Percentiles rank a stretch among this genome's conserved stretches.
Conservation (phyloP, 2,329 filamentous ascomycete species). For the Epichloe sylvatica region DNA sequence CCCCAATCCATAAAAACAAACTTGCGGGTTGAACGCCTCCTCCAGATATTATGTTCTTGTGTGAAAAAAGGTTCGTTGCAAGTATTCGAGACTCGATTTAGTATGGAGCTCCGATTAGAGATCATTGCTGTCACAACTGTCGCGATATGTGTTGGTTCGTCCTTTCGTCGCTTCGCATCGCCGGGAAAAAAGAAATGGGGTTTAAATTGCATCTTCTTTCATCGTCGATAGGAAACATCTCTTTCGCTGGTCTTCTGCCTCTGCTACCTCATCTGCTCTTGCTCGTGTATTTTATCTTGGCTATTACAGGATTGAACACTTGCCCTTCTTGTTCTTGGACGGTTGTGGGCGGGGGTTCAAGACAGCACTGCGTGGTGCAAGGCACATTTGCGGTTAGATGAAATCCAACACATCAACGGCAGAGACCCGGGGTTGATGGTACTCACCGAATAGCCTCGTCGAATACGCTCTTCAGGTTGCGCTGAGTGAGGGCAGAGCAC, state of each 20-base stretch:
- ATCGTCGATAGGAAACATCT: neutral
- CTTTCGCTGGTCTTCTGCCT: neutral
- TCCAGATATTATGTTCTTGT: neutral
- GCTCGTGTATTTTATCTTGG: neutral
- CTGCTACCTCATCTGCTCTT: neutral
- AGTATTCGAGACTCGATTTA: slow-evolving; percentile 1
- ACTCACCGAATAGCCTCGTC: slow-evolving; percentile 93
- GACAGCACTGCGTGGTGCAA: slow-evolving; percentile 41
- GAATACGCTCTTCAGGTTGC: slow-evolving; percentile 96
- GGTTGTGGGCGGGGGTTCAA: slow-evolving; percentile 48
- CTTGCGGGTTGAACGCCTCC: neutral
- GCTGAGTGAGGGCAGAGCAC: slow-evolving; percentile 91
- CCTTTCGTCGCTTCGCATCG: slow-evolving; percentile 1
- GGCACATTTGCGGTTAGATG: neutral
- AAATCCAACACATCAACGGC: neutral
- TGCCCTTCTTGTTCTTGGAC: slow-evolving; percentile 47
- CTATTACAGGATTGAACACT: slow-evolving; percentile 55
- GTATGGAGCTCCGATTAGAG: neutral
- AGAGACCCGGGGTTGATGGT: neutral
- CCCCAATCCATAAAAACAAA: neutral
- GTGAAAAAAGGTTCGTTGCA: neutral
- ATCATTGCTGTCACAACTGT: slow-evolving; percentile 1
- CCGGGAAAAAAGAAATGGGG: slow-evolving; percentile 1
- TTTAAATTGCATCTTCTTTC: slow-evolving; percentile 2
- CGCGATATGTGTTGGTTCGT: neutral